These are phyloP conservation scores for Dactylellina parvicollis DNA, from an alignment of 2,329 filamentous ascomycete species.

Conservation along the genomic window DNA sequence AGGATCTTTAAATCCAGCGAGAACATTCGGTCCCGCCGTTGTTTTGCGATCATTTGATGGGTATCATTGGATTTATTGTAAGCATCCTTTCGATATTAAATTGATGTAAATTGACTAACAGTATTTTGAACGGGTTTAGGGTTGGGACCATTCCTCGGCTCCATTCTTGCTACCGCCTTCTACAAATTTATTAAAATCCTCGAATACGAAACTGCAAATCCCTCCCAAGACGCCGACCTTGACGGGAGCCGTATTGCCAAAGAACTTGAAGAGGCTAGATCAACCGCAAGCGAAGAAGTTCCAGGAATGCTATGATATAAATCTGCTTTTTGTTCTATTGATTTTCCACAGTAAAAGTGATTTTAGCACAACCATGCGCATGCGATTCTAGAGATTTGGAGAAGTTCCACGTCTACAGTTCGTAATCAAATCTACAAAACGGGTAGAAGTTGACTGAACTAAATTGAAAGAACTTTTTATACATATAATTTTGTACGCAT, in stretches of 20 bases:
- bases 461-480: too few species aligned
- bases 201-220: constrained; percentile 66
- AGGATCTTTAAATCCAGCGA: constrained; percentile 66
- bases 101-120: too few species aligned
- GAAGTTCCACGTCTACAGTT: too few species aligned
- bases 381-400: too few species aligned
- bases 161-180: constrained; percentile 64
- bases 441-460: too few species aligned
- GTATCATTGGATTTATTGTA: constrained; percentile 32
- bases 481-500: too few species aligned
- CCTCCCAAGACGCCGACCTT: constrained; percentile 62
- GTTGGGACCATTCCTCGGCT: constrained; percentile 66
- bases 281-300: too few species aligned
- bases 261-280: constrained; percentile 2
- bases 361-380: too few species aligned
- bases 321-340: too few species aligned
- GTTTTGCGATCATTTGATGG: constrained; percentile 28
- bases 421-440: too few species aligned
- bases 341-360: too few species aligned
- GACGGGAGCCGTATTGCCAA: neutral
- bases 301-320: too few species aligned
- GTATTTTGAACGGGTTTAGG: neutral
- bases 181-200: constrained; percentile 66
- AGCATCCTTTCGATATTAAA: neutral
- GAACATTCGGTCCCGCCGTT: constrained; percentile 66